Percentiles rank a stretch among this genome's conserved stretches.
These are phyloP conservation scores for Spatholobus suberectus DNA, from an alignment of 306 rosid species.

Conservation along the genomic window DNA sequence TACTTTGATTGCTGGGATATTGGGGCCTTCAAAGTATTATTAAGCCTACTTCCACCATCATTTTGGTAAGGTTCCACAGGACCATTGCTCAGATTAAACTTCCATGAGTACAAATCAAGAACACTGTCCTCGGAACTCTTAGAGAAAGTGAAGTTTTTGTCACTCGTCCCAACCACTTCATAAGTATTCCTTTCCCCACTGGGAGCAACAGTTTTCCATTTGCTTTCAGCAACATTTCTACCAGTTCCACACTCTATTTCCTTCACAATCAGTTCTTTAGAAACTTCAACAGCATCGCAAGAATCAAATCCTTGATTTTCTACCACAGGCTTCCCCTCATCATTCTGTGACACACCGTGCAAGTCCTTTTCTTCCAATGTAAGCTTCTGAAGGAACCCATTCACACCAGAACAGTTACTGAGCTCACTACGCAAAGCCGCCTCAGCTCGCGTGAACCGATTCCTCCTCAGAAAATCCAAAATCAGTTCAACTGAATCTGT, in stretches of 20 bases:
- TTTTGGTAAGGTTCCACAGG: constrained; percentile 53
- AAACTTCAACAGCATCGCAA: constrained; percentile 56
- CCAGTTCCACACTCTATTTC: constrained; percentile 91
- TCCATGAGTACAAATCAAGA: constrained; percentile 81
- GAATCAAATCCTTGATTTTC: constrained; percentile 57
- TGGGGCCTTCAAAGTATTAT: constrained; percentile 48
- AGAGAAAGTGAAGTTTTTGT: constrained; percentile 65
- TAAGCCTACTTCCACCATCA: constrained; percentile 51
- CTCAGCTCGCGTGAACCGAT: constrained; percentile 85
- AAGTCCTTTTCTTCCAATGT: constrained; percentile 65
- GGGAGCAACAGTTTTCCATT: constrained; percentile 66
- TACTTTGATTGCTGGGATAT: constrained; percentile 53
- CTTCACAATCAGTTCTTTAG: constrained; percentile 89
- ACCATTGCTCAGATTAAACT: constrained; percentile 70
- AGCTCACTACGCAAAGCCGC: constrained; percentile 92
- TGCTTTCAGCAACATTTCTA: constrained; percentile 67
- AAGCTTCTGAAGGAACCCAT: constrained; percentile 79
- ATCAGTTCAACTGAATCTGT: constrained; percentile 80
- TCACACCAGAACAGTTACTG: constrained; percentile 66
- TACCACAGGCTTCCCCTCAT: constrained; percentile 62
- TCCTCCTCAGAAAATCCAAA: constrained; percentile 84
- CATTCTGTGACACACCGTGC: constrained; percentile 49
- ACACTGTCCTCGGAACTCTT: constrained; percentile 71
- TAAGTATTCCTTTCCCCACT: constrained; percentile 64
- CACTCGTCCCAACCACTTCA: constrained; percentile 69